Conservation (phyloP, 2,329 filamentous ascomycete genomes). For the Parastagonospora avenae region DNA sequence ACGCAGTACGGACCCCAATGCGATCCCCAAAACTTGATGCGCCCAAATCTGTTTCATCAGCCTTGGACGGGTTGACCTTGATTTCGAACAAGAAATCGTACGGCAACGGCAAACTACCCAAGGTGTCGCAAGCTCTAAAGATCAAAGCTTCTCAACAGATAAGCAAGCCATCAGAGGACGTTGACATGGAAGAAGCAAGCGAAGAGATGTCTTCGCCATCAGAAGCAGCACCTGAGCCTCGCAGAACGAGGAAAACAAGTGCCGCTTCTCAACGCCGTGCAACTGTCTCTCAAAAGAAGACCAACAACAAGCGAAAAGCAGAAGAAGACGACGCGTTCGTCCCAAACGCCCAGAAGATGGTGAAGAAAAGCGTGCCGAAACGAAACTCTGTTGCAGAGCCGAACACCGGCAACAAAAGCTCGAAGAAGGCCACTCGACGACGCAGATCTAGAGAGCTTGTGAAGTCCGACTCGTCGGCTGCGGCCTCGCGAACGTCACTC, state of each 20-base stretch:
- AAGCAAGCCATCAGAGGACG: slow-evolving; percentile 9
- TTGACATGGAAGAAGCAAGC: slow-evolving; percentile 11
- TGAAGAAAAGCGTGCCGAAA: slow-evolving; percentile 4
- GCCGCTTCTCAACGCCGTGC: background rate
- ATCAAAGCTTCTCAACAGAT: slow-evolving; percentile 9
- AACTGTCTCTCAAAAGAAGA: background rate
- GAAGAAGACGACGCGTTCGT: background rate
- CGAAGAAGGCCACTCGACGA: slow-evolving; percentile 1
- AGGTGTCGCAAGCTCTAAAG: slow-evolving; percentile 18
- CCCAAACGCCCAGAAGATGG: background rate
- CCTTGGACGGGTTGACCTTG: no score
- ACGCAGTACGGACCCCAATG: background rate
- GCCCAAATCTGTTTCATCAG: no score
- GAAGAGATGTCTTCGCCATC: no score
- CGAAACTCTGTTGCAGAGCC: background rate
- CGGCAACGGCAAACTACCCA: slow-evolving; percentile 21
- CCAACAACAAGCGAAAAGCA: slow-evolving; percentile 14
- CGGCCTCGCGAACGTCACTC: slow-evolving; percentile 8
- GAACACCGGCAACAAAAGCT: background rate
- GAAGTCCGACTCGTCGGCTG: slow-evolving; percentile 2
- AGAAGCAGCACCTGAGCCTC: background rate
- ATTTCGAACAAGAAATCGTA: background rate
- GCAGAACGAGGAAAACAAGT: slow-evolving; percentile 5
- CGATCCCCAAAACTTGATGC: background rate
- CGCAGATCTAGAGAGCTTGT: background rate